Evolutionary conservation across 2,329 filamentous ascomycete genomes (phyloP).

Genomic region (Nannizziopsis barbatae): DNA sequence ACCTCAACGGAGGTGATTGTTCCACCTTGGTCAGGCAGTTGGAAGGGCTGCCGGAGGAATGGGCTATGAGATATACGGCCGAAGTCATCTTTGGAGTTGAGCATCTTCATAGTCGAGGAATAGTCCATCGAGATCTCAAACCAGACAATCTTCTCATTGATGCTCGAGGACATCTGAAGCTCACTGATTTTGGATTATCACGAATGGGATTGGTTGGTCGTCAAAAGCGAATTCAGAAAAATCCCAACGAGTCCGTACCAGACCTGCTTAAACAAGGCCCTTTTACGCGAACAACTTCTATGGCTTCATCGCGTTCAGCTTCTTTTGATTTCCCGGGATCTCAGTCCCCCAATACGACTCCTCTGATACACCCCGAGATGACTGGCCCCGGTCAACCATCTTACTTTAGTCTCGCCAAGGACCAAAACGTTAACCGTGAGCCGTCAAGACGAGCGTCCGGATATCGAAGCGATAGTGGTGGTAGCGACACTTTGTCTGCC

Average conservation of each 20-base stretch:
- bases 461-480: conserved; percentile 81
- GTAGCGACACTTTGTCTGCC: conserved; percentile 70
- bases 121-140: conserved; percentile 93
- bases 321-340: conserved; percentile 79
- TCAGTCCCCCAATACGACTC: conserved; percentile 72
- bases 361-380: conserved; percentile 72
- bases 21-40: conserved; percentile 92
- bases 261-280: conserved; percentile 88
- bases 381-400: conserved; percentile 64
- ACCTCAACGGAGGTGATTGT: conserved; percentile 93
- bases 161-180: conserved; percentile 87
- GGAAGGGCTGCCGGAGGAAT: conserved; percentile 85
- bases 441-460: conserved; percentile 59
- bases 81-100: conserved; percentile 96
- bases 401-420: conserved; percentile 62
- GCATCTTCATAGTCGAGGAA: conserved; percentile 84
- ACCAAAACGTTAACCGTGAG: conserved; percentile 43
- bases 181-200: conserved; percentile 94
- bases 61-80: conserved; percentile 94
- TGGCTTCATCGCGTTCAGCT: conserved; percentile 81
- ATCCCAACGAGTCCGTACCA: conserved; percentile 68
- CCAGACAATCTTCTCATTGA: conserved; percentile 96
- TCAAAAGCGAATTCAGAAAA: conserved; percentile 82
- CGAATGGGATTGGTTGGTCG: conserved; percentile 94
- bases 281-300: conserved; percentile 72